Evolutionary conservation across 768 basidiomycete genomes (phyloP), one percentile per base, ranked within the genome.

Genomic region (Boletus patriciae): DNA sequence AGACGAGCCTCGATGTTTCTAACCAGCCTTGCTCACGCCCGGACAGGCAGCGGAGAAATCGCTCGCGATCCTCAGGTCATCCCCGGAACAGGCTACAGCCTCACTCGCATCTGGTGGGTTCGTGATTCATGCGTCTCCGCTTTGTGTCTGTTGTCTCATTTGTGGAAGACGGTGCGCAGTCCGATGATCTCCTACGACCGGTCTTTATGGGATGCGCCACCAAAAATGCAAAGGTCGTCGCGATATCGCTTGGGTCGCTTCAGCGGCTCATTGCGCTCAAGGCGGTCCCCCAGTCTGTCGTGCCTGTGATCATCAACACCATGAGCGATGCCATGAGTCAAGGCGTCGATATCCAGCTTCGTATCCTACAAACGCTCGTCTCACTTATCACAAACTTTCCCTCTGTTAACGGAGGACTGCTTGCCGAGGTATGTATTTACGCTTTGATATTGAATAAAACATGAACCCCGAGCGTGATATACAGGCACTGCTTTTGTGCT

Each of bases 341-440:
- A 69, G 97, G 94, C 7, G 95, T 98, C 31, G 97, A 99, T 68
- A 97, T 98, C 27, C 97, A 98, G 69, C 81, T 98, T 38, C 88
- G 91, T 50, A 91, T 98, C 27, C 79, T 98, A 0, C 95, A 98
- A 70, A 95, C 93, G 0, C 80, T 98, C 10, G 84, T 97, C 11
- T 92, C 90, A 0, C 83, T 99, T 11, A 85, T 98, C 49, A 95
- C 92, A 3, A 91, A 92, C 67, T 94, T 94, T 66, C 83, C 84
- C 1, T 83, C 82, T 9, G 84, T 96, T 9, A 90, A 94, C 65
- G 94, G 90, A 12, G 78, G 78, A 18, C 71, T 94, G 12, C 76
- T 98, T 4, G 93, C 86, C 21, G 87, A 94, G 70, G 94, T 94
- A 73, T 55, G 87, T 79, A 29, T 31, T 27, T 2, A 25, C 3